Conservation (phyloP, 176 grass and related monocot genomes). For the Aegilops speltoides region DNA sequence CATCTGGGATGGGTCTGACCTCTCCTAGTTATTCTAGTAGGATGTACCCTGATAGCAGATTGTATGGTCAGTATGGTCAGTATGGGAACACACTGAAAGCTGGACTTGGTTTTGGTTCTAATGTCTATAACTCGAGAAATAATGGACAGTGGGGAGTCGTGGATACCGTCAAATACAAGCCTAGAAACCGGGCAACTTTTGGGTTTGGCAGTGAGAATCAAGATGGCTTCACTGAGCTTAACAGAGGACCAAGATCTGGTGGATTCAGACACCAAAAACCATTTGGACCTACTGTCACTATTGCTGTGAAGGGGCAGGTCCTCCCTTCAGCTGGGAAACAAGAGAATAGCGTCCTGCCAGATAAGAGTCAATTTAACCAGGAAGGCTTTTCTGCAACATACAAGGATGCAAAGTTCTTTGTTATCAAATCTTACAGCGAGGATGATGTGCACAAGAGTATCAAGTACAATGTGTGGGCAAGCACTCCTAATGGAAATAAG, state of each 20-base stretch:
- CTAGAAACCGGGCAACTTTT: constrained; percentile 56
- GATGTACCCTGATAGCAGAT: constrained; percentile 66
- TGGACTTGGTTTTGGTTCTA: constrained; percentile 72
- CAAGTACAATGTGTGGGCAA: constrained; percentile 92
- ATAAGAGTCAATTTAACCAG: constrained; percentile 70
- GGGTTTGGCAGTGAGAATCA: constrained; percentile 75
- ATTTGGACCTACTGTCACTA: constrained; percentile 58
- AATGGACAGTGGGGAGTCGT: constrained; percentile 60
- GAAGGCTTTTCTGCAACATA: constrained; percentile 65
- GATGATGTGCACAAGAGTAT: constrained; percentile 99
- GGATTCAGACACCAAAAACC: constrained; percentile 71
- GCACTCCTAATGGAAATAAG: constrained; percentile 98
- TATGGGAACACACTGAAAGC: constrained; percentile 54
- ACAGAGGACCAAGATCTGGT: constrained; percentile 87
- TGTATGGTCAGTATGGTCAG: constrained; percentile 62
- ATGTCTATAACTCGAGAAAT: constrained; percentile 70
- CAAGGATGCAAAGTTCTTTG: constrained; percentile 83
- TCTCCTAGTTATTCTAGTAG: constrained; percentile 54
- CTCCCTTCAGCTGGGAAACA: constrained; percentile 59
- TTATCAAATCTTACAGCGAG: constrained; percentile 96
- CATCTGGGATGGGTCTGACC: constrained; percentile 67
- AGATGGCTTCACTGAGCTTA: constrained; percentile 83
- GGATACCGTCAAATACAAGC: constrained; percentile 69
- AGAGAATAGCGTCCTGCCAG: constrained; percentile 37
- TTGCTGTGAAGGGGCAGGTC: constrained; percentile 69